Evolutionary conservation across 257 asterid genomes (phyloP).

Genomic region (Primulina tabacum): DNA sequence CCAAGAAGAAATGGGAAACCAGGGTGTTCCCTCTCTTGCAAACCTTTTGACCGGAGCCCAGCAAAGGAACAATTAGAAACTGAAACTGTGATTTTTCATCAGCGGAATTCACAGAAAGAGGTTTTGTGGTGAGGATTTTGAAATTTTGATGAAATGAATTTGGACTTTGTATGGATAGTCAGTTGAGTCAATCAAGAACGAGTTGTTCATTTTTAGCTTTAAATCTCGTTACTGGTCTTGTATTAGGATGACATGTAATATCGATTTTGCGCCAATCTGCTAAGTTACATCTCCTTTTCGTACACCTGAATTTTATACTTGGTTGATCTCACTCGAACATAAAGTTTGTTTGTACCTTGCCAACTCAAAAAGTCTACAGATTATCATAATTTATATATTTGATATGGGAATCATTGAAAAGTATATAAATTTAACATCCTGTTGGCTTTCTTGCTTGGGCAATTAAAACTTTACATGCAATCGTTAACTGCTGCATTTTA

Average conservation of each 20-base stretch:
- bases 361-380: no score
- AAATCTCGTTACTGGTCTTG: neutral
- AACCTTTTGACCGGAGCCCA: constrained; percentile 75
- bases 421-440: no score
- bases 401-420: no score
- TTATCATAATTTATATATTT: no score
- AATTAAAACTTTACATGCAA: no score
- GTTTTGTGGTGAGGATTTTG: constrained; percentile 13
- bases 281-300: neutral
- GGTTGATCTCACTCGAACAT: no score
- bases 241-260: neutral
- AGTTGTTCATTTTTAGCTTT: neutral
- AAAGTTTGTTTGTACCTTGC: no score
- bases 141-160: neutral
- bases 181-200: neutral
- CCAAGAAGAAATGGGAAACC: constrained; percentile 97
- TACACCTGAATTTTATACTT: no score
- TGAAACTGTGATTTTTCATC: neutral
- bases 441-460: no score
- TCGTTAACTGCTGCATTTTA: no score
- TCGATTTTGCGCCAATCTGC: neutral
- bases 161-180: no score
- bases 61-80: constrained; percentile 46
- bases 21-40: constrained; percentile 85
- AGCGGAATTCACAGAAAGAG: constrained; percentile 11